Conservation (phyloP, 1,284 basidiomycete species). For the Ustilago shanxiensis region DNA sequence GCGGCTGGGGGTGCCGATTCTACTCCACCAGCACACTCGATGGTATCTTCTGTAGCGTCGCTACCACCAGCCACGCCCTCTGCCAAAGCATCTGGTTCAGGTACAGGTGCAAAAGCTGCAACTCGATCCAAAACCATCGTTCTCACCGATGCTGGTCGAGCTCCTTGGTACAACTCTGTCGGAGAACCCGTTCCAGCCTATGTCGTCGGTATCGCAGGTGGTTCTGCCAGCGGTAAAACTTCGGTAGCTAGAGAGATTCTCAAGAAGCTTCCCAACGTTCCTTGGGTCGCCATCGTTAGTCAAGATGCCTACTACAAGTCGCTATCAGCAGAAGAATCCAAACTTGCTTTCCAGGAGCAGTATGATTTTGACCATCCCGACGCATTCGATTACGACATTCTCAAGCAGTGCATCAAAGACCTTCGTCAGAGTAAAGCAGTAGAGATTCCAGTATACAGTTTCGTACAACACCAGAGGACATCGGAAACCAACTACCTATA, state of each 20-base stretch:
- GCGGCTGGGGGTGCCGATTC: constrained; percentile 10
- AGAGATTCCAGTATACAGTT: constrained; percentile 90
- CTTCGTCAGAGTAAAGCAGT: constrained; percentile 80
- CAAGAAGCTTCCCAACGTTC: constrained; percentile 62
- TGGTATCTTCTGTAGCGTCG: constrained; percentile 17
- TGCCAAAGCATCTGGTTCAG: constrained; percentile 15
- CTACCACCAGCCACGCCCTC: constrained; percentile 11
- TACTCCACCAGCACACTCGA: constrained; percentile 8
- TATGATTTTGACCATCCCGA: constrained; percentile 94
- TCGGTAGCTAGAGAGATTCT: constrained; percentile 63
- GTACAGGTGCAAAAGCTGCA: constrained; percentile 14
- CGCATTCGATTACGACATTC: constrained; percentile 89
- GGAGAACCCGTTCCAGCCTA: constrained; percentile 77
- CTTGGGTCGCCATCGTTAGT: constrained; percentile 67
- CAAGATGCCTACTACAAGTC: constrained; percentile 94
- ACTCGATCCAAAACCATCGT: constrained; percentile 57
- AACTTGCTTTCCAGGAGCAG: constrained; percentile 83
- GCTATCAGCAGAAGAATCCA: constrained; percentile 80
- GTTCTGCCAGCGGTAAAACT: constrained; percentile 93
- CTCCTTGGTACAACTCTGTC: constrained; percentile 77
- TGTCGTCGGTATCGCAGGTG: constrained; percentile 93
- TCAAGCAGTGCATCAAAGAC: constrained; percentile 80
- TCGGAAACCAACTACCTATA: constrained; percentile 91
- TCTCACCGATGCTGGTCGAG: constrained; percentile 64
- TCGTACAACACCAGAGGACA: constrained; percentile 87